Percentiles rank a stretch among this genome's conserved stretches.
phyloP scores from a whole-genome alignment of 306 rosid species.

The Macrotyloma uniflorum region DNA sequence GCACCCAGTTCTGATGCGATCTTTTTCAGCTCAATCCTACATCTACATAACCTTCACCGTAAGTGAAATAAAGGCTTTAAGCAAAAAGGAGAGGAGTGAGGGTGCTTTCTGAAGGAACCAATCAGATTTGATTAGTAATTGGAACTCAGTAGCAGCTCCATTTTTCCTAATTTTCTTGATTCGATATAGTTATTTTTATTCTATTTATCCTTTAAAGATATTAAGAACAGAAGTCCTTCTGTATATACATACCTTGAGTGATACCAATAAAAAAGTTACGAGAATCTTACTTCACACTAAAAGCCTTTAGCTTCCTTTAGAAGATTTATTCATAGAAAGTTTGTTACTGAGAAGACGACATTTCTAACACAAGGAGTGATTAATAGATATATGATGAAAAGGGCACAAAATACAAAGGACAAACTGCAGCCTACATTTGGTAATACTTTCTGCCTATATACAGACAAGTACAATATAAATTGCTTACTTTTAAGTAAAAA shows the following conservation, averaged over 20 bases:
- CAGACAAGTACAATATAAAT: constrained; percentile 26
- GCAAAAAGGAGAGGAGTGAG: too few species aligned
- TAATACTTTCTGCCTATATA: constrained; percentile 28
- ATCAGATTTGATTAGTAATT: not conserved
- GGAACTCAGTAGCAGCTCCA: not conserved
- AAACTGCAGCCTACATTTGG: constrained; percentile 21
- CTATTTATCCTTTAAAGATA: not conserved
- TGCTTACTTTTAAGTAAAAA: not conserved
- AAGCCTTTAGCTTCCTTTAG: not conserved
- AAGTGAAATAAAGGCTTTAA: too few species aligned
- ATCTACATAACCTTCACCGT: too few species aligned
- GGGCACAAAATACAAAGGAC: constrained; percentile 25
- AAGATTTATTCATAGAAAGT: not conserved
- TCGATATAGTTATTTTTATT: not conserved
- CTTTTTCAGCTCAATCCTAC: too few species aligned
- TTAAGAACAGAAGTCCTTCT: not conserved
- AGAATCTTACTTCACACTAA: not conserved
- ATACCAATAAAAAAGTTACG: not conserved
- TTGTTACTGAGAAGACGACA: constrained; percentile 23
- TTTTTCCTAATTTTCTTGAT: not conserved
- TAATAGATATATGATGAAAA: constrained; percentile 19
- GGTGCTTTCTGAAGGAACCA: too few species aligned
- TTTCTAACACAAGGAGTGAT: constrained; percentile 23
- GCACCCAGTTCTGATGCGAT: too few species aligned
- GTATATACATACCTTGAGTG: not conserved